phyloP scores from a whole-genome alignment of 306 rosid species.

The Trichosanthes cucumerina region DNA sequence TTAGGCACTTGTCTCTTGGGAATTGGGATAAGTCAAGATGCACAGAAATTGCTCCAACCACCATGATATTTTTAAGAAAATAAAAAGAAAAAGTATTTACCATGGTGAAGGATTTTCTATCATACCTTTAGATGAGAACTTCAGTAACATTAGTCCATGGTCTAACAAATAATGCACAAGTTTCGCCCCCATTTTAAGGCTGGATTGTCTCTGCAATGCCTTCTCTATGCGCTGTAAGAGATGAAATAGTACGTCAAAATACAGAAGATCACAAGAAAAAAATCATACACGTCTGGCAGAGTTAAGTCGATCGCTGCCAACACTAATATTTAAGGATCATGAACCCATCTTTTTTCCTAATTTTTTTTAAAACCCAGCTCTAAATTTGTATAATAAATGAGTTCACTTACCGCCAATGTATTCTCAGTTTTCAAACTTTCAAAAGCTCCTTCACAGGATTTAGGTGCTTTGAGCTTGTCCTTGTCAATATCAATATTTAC shows the following conservation, averaged over 20 bases:
- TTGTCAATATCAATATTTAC: conserved; percentile 50
- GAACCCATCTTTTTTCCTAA: background rate
- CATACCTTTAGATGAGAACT: conserved; percentile 46
- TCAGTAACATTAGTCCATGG: conserved; percentile 20
- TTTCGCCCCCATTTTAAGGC: conserved; percentile 45
- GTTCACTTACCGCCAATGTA: conserved; percentile 45
- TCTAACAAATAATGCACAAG: conserved; percentile 41
- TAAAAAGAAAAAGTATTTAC: conserved; percentile 6
- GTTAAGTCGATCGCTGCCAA: background rate
- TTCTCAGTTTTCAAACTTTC: conserved; percentile 49
- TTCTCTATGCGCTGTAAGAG: conserved; percentile 46
- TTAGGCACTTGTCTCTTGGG: background rate
- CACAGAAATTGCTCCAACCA: background rate
- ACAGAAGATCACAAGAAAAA: conserved; percentile 5
- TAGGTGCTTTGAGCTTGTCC: conserved; percentile 37
- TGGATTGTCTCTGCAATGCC: conserved; percentile 60
- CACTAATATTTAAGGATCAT: background rate
- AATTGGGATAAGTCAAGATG: background rate
- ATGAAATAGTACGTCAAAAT: conserved; percentile 4
- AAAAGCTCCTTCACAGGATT: conserved; percentile 41
- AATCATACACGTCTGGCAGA: background rate
- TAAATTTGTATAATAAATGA: background rate
- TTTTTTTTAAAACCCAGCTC: background rate
- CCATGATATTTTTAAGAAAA: background rate
- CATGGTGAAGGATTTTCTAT: conserved; percentile 9